These are phyloP conservation scores for Blastobotrys robertii DNA, from an alignment of 805 yeast species.

Conservation along the genomic window DNA sequence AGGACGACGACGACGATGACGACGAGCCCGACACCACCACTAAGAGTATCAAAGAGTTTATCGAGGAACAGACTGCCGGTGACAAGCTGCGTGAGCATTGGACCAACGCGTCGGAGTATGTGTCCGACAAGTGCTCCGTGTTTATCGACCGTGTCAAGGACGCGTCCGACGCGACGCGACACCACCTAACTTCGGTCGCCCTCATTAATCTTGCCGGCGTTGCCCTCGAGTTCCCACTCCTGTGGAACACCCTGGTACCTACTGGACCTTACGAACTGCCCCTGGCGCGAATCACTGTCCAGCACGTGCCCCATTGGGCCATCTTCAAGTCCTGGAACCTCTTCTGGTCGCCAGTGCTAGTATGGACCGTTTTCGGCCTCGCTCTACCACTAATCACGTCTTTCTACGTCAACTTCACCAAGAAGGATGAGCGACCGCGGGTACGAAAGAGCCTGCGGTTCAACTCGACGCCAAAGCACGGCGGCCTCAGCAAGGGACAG, in stretches of 20 bases:
- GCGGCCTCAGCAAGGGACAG: constrained; percentile 10
- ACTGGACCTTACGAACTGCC: constrained; percentile 4
- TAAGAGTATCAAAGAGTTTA: neutral
- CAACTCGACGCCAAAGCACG: neutral
- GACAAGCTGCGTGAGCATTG: constrained; percentile 14
- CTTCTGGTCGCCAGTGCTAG: constrained; percentile 21
- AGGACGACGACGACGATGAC: constrained; percentile 15
- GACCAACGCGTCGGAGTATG: constrained; percentile 18
- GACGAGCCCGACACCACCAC: constrained; percentile 1
- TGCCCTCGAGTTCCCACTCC: constrained; percentile 9
- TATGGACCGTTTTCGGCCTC: constrained; percentile 19
- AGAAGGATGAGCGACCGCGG: neutral
- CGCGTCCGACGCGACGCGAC: constrained; percentile 14
- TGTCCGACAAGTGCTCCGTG: constrained; percentile 4
- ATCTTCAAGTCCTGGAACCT: constrained; percentile 6
- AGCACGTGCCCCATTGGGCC: constrained; percentile 11
- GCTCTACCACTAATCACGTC: constrained; percentile 23
- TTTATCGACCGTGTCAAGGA: constrained; percentile 11
- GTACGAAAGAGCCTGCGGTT: neutral
- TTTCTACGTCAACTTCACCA: constrained; percentile 25
- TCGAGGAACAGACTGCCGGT: constrained; percentile 11
- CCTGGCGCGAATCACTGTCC: neutral
- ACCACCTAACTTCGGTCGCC: constrained; percentile 22
- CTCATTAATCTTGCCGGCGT: constrained; percentile 16
- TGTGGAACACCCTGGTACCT: constrained; percentile 8